Base-by-base conservation (phyloP, 2,329 filamentous ascomycete species). In the Alternaria metachromatica region DNA sequence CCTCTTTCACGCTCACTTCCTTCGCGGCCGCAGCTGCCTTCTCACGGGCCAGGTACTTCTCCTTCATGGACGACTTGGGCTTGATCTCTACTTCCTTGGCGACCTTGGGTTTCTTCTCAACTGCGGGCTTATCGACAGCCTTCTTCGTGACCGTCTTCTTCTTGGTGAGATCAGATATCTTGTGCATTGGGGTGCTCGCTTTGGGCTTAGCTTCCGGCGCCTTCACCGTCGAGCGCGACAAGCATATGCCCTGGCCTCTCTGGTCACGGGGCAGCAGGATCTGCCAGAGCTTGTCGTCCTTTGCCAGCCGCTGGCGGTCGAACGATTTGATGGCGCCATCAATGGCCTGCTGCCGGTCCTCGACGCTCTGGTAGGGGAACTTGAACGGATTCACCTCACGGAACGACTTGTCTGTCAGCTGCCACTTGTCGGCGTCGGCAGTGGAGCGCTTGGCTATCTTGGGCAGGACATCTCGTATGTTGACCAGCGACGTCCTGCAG, bases 281-380 rank as follows among this genome's bases (percentile, higher is more conserved):
- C 78, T 90, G 88, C 88, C 88, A 90, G 20, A 87, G 79, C 72
- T 86, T 86, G 72, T 90, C 88, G 41, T 86, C 83, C 66, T 86
- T 86, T 7, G 85, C 84, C 18, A 90, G 80, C 26, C 88, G 83
- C 78, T 87, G 83, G 57, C 88, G 84, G 76, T 90, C 88, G 75
- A 87, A 90, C 46, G 88, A 87, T 57, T 85, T 85, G 71, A 90
- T 85, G 58, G 88, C 87, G 77, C 86, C 86, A 66, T 89, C 85
- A 70, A 90, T 87, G 26, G 87, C 88, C 57, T 84, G 80, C 65
- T 89, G 82, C 18, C 88, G 83, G 60, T 89, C 86, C 50, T 86
- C 83, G 50, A 84, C 73, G 41, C 80, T 83, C 26, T 82, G 83
- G 75, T 89, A 90, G 12, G 82, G 83, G 72, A 90, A 90, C 8